Conservation (phyloP, 306 rosid genomes). For the Vicia faba region DNA sequence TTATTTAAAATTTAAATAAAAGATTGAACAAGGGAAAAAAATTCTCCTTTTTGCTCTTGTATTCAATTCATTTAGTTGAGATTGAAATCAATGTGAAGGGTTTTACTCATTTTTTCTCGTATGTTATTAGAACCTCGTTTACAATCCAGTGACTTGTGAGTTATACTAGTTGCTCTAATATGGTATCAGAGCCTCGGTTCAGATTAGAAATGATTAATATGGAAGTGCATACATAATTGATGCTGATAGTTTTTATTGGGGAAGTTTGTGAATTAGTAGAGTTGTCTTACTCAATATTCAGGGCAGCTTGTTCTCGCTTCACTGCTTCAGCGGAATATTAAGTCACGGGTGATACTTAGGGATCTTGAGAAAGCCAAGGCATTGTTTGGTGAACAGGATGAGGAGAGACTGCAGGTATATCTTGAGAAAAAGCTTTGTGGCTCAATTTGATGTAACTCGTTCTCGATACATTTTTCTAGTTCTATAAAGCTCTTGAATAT, state of each 20-base stretch:
- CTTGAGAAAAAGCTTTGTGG: not conserved
- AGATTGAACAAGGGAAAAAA: too few relatives aligned
- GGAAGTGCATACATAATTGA: conserved; percentile 19
- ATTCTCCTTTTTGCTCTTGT: not conserved
- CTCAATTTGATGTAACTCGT: conserved; percentile 24
- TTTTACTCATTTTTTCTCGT: not conserved
- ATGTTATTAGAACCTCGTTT: not conserved
- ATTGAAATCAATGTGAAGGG: not conserved
- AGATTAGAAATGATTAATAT: conserved; percentile 15
- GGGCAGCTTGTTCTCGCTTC: conserved; percentile 94
- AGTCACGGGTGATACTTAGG: conserved; percentile 68
- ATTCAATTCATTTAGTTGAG: not conserved
- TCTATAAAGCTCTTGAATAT: conserved; percentile 40
- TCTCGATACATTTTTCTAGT: conserved; percentile 32
- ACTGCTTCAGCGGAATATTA: conserved; percentile 69
- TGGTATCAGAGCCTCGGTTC: not conserved
- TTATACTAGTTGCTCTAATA: not conserved
- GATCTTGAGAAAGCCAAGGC: conserved; percentile 75
- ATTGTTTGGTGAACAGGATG: conserved; percentile 77
- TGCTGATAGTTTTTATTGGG: conserved; percentile 31
- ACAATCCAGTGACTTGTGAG: not conserved
- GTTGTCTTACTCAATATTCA: conserved; percentile 42
- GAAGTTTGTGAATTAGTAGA: conserved; percentile 30
- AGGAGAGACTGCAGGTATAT: conserved; percentile 64
- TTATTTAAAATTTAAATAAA: too few relatives aligned